Evolutionary conservation across 176 grass and related monocot genomes (phyloP).

Genomic region (Otatea glauca): DNA sequence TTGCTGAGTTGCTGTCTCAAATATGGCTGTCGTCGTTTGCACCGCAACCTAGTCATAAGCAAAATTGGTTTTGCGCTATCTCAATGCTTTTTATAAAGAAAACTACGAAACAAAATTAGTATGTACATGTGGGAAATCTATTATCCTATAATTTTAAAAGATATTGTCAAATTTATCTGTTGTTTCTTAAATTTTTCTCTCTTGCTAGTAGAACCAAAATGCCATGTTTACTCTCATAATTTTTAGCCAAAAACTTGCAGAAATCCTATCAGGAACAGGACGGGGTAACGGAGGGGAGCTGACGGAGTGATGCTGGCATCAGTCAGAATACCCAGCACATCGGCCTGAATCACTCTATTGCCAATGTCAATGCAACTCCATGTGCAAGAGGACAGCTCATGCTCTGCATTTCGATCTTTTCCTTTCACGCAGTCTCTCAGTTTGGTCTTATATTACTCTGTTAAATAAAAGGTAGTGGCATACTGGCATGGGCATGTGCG

Average conservation of each 20-base stretch:
- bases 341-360: background rate
- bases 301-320: background rate
- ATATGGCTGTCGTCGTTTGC: background rate
- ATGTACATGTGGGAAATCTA: background rate
- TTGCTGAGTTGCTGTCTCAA: background rate
- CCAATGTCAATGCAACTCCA: constrained; percentile 35
- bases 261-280: background rate
- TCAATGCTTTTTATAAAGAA: background rate
- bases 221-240: background rate
- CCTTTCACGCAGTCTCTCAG: constrained; percentile 29
- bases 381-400: constrained; percentile 49
- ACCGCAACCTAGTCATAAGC: background rate
- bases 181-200: background rate
- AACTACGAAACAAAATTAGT: background rate
- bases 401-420: constrained; percentile 16
- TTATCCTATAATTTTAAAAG: background rate
- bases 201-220: background rate
- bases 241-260: background rate
- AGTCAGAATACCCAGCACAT: background rate
- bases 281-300: background rate
- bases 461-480: too few species aligned
- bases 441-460: constrained; percentile 44
- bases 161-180: background rate
- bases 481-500: too few species aligned
- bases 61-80: background rate